phyloP scores from a whole-genome alignment of 192 early-diverging fungal genomes.

The Geosiphon pyriformis region DNA sequence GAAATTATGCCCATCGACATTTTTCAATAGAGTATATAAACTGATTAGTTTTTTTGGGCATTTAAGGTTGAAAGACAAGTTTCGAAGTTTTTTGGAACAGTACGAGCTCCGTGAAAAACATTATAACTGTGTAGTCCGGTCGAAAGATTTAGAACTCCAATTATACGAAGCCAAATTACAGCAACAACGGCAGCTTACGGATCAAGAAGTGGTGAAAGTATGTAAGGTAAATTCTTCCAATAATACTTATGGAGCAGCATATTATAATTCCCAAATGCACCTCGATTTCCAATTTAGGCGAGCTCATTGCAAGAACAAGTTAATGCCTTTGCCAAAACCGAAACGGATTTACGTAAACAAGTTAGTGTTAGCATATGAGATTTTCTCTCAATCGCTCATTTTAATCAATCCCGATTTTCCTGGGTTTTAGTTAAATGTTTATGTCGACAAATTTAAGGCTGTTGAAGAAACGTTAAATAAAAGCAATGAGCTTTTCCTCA shows the following conservation, averaged over 20 bases:
- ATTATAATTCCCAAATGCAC: too few relatives aligned
- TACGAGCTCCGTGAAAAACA: constrained; percentile 58
- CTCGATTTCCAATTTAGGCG: constrained; percentile 4
- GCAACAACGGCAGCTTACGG: constrained; percentile 36
- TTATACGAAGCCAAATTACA: constrained; percentile 51
- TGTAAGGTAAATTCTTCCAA: constrained; percentile 2
- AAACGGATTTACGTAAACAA: constrained; percentile 53
- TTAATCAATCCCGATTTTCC: too few relatives aligned
- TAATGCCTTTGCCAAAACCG: constrained; percentile 44
- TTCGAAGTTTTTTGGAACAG: constrained; percentile 55
- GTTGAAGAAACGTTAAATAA: constrained; percentile 64
- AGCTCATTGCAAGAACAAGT: constrained; percentile 43
- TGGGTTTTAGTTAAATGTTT: constrained; percentile 48
- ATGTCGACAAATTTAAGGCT: constrained; percentile 60
- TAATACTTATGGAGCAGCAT: neutral
- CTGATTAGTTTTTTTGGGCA: neutral
- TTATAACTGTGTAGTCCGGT: constrained; percentile 50
- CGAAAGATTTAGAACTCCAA: constrained; percentile 55
- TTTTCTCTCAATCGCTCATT: too few relatives aligned
- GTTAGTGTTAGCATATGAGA: too few relatives aligned
- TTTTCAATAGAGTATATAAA: neutral
- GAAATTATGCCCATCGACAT: neutral
- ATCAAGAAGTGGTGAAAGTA: constrained; percentile 35
- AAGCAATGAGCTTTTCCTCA: constrained; percentile 56
- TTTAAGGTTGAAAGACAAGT: constrained; percentile 50